Evolutionary conservation across 768 basidiomycete species (phyloP), one percentile per base, ranked within the genome.

Genomic region (Suillus tomentosus): DNA sequence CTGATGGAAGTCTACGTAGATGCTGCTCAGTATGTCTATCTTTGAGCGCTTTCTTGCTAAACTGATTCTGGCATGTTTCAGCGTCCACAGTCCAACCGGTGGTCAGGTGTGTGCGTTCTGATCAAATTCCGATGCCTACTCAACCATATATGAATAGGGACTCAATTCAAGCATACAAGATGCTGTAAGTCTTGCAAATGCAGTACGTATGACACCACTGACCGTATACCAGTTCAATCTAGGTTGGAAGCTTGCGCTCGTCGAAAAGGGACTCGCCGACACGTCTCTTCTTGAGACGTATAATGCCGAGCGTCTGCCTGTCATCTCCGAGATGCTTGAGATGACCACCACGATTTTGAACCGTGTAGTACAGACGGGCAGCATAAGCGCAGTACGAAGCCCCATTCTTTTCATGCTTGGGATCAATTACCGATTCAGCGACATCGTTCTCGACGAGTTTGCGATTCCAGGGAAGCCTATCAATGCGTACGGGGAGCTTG

Each of bases 231-330:
- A 81, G 77, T 72, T 72, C 64, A 81, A 82, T 64, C 68, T 82
- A 5, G 75, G 69, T 1, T 80, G 80, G 81, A 81, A 81, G 64
- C 72, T 81, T 27, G 73, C 80, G 5, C 71, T 80, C 15, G 79
- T 79, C 14, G 62, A 70, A 10, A 79, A 77, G 59, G 71, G 73
- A 2, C 64, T 76, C 24, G 69, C 80, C 4, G 66, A 73, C 15
- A 66, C 66, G 2, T 65, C 74, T 9, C 71, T 82, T 22, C 76
- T 82, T 9, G 66, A 74, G 40, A 73, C 78, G 0, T 81, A 82
- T 61, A 70, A 67, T n/a, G 68, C 74, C n/a, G 81, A 82, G 67
- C 78, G 81, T 24, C 59, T 80, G 39, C 80, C 76, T 5, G 78
- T 81, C 39, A 78, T 81, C 54, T 74, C 74, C 11, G 73, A 77